Base-by-base conservation (phyloP, 1,139 yeast genomes). In the Geotrichum aggregatum region DNA sequence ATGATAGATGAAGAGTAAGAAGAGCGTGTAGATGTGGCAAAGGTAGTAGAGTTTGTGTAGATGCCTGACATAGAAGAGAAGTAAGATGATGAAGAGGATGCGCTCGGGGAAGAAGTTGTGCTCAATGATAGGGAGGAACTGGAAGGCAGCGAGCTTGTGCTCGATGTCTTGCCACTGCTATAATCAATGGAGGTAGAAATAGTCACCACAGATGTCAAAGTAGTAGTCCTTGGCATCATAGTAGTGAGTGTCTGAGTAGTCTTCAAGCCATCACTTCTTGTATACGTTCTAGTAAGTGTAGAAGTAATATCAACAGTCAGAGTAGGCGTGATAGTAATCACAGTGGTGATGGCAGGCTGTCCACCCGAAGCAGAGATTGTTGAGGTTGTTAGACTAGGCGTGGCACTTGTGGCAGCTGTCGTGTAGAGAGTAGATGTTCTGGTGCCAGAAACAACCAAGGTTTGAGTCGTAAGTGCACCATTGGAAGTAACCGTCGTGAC, bases 301-400 rank as follows among this genome's bases (percentile, higher is more conserved):
- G 18, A n/a, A n/a, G 47, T 35, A 14, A 34, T 16, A 16, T 26
- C 28, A n/a, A 21, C 13, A 3, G 51, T 42, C 4, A 46, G 26
- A 4, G 45, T 46, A 21, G 43, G 44, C n/a, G 50, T 51, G 19
- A 42, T n/a, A 28, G 52, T 39, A 18, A 21, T 36, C 3, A 21
- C 42, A 13, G 28, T 22, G 2, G 42, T 39, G 16, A 10, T 19
- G 22, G 2, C 41, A 8, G 42, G 30, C 6, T 10, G 2, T 13
- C 42, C 42, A 22, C 13, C 3, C 8, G 41, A 2, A 7, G n/a
- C 41, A 19, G 41, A 7, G 26, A 18, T 36, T 13, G 41, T 36
- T n/a, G 14, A 7, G 11, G 28, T 19, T n/a, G 16, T 16, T 6
- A 10, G 10, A 7, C 19, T n/a, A 2, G 14, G 8, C 5, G 52